Conservation (phyloP, 495 filamentous ascomycete species). For the Daldinia childiae region DNA sequence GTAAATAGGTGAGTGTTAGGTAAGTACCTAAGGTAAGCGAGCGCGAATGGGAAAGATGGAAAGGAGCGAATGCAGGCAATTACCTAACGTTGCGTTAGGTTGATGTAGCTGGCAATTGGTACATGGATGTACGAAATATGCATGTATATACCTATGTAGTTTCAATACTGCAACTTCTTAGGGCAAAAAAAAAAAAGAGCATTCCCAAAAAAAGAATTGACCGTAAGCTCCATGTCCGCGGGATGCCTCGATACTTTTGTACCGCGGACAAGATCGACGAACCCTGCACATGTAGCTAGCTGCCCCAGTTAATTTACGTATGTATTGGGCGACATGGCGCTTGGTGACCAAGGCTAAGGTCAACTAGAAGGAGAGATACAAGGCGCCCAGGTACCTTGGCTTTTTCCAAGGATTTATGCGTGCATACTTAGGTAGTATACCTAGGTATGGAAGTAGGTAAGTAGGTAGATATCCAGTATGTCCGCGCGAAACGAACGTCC, state of each 20-base stretch:
- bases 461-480: too few relatives aligned
- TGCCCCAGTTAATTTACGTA: slow-evolving; percentile 42
- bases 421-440: neutral
- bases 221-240: slow-evolving; percentile 14
- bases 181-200: neutral
- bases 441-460: too few relatives aligned
- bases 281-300: slow-evolving; percentile 37
- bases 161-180: neutral
- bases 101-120: slow-evolving; percentile 9
- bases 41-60: slow-evolving; percentile 18
- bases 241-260: slow-evolving; percentile 44
- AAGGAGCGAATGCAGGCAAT: slow-evolving; percentile 36
- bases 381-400: slow-evolving; percentile 11
- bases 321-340: slow-evolving; percentile 47
- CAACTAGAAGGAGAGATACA: slow-evolving; percentile 8
- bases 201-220: slow-evolving; percentile 31
- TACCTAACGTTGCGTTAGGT: slow-evolving; percentile 23
- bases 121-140: neutral
- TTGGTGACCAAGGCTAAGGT: slow-evolving; percentile 28
- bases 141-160: neutral
- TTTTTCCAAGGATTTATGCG: neutral
- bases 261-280: slow-evolving; percentile 40
- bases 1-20: slow-evolving; percentile 1
- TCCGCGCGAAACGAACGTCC: slow-evolving; percentile 24
- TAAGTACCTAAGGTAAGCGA: slow-evolving; percentile 11